phyloP scores from a whole-genome alignment of 164 flowering plant genomes.

The Buxus sempervirens region DNA sequence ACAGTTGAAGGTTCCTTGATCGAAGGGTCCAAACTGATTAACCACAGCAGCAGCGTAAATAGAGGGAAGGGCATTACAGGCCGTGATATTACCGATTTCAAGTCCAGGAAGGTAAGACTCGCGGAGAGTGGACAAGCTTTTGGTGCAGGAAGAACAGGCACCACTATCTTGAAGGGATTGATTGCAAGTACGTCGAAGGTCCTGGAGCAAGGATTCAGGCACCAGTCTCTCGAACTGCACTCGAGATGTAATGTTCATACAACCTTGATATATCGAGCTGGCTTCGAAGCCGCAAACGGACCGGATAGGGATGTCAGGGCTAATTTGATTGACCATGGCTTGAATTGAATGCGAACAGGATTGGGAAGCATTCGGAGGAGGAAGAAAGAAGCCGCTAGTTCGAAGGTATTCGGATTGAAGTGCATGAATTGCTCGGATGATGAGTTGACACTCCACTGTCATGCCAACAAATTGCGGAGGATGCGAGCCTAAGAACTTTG shows the following conservation, averaged over 20 bases:
- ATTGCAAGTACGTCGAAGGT: conserved; percentile 18
- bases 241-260: conserved; percentile 55
- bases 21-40: conserved; percentile 40
- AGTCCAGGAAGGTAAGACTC: conserved; percentile 28
- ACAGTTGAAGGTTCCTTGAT: conserved; percentile 38
- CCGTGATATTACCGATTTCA: conserved; percentile 42
- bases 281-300: conserved; percentile 45
- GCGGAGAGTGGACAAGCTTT: conserved; percentile 25
- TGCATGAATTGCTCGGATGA: background rate
- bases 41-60: conserved; percentile 40
- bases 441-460: background rate
- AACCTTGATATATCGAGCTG: conserved; percentile 35
- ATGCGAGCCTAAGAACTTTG: background rate
- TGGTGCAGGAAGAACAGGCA: conserved; percentile 41
- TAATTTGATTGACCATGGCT: conserved; percentile 17
- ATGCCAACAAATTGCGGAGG: background rate
- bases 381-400: conserved; percentile 35
- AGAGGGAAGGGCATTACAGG: conserved; percentile 33
- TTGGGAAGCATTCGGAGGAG: conserved; percentile 36
- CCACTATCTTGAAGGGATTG: conserved; percentile 17
- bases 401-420: conserved; percentile 1
- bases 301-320: conserved; percentile 31
- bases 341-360: conserved; percentile 46
- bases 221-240: conserved; percentile 38
- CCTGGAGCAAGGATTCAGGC: conserved; percentile 18